Evolutionary conservation across 164 flowering plant species (phyloP).

Genomic region (Stephania cephalantha): DNA sequence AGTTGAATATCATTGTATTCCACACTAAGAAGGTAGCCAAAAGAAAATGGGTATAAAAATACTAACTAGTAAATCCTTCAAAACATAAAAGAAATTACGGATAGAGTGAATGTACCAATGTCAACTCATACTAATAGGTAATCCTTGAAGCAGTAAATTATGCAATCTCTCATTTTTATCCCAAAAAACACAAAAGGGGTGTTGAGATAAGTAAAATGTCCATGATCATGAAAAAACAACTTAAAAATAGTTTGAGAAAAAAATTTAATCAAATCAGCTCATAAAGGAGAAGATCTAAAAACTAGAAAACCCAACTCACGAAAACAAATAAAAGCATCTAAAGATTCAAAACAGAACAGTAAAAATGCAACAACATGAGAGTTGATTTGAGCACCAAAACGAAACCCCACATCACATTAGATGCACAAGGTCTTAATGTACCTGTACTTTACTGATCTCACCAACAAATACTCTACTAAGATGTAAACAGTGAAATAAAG

Average conservation of each 20-base stretch:
- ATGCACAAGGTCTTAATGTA: background rate
- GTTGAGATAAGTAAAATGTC: too few species aligned
- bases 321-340: background rate
- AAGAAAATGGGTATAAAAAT: too few species aligned
- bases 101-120: too few species aligned
- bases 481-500: background rate
- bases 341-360: background rate
- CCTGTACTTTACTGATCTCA: background rate
- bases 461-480: background rate
- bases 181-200: too few species aligned
- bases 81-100: too few species aligned
- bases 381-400: background rate
- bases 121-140: too few species aligned
- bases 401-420: background rate
- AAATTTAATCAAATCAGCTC: background rate
- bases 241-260: background rate
- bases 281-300: background rate
- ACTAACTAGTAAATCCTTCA: too few species aligned
- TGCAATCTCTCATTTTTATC: too few species aligned
- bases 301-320: background rate
- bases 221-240: too few species aligned
- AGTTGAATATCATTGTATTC: too few species aligned
- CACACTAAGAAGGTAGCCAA: too few species aligned
- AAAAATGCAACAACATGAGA: background rate
- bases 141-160: too few species aligned